Evolutionary conservation across 2,329 filamentous ascomycete genomes (phyloP).

Genomic region (Aspergillus sp.): DNA sequence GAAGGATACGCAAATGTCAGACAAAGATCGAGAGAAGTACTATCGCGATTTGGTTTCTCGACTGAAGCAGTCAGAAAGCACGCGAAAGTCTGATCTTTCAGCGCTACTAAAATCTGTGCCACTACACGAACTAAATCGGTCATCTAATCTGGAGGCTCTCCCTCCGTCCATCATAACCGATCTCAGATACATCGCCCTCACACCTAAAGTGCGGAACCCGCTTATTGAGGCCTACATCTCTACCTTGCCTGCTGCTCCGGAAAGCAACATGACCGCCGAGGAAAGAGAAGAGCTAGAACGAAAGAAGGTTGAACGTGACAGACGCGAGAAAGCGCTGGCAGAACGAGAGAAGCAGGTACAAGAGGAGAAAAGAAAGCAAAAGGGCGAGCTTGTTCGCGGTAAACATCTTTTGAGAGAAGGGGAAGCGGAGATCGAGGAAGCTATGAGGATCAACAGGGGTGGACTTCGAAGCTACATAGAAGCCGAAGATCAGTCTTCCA

Average conservation of each 20-base stretch:
- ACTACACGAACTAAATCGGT: conserved; percentile 42
- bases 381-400: conserved; percentile 42
- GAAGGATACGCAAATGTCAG: conserved; percentile 49
- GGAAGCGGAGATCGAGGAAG: conserved; percentile 47
- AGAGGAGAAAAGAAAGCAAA: conserved; percentile 45
- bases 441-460: conserved; percentile 46
- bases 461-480: conserved; percentile 46
- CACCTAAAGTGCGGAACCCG: conserved; percentile 40
- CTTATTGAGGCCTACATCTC: conserved; percentile 48
- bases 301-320: conserved; percentile 43
- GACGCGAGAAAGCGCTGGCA: conserved; percentile 46
- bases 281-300: conserved; percentile 42
- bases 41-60: conserved; percentile 51
- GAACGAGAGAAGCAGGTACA: conserved; percentile 47
- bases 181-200: conserved; percentile 46
- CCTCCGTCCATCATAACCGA: conserved; percentile 46
- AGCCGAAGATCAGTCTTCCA: conserved; percentile 20
- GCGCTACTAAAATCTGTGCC: conserved; percentile 47
- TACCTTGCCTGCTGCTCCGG: conserved; percentile 43
- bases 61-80: conserved; percentile 49
- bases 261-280: conserved; percentile 39
- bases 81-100: conserved; percentile 49
- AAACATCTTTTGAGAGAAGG: conserved; percentile 47
- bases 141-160: conserved; percentile 42
- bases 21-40: conserved; percentile 52